Evolutionary conservation across 177 flowering plant genomes (phyloP), one percentile per base, ranked within the genome.

Genomic region (Tripterygium wilfordii): DNA sequence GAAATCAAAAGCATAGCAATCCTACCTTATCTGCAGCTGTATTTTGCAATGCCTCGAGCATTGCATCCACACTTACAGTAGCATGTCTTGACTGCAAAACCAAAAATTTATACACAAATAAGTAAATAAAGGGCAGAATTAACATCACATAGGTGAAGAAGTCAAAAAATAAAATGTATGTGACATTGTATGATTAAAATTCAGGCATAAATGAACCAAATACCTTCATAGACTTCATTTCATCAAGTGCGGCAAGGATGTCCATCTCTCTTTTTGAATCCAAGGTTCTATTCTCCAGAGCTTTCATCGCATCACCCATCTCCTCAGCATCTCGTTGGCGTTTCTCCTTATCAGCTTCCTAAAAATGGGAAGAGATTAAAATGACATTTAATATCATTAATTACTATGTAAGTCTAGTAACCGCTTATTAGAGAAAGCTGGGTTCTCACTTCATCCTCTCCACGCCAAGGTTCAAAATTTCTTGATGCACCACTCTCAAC

Each of bases 201-300:
- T n/a, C n/a, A n/a, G 10, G 3, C 18, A 38, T 4, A 7, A 18
- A 18, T 18, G 3, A 3, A 22, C 17, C 16, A 60, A 37, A n/a
- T 71, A 83, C 95, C 90, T 72, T 83, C 88, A 85, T 83, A 19
- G 96, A 85, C 58, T 88, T 88, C 96, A 92, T 76, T 62, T 92
- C 98, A 74, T 85, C 98, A 37, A 88, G 65, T 9, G 95, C 87
- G 36, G 96, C 85, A 65, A 87, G 71, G 26, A 78, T 80, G 56
- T 89, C 94, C 88, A 87, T 84, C 62, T 89, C 96, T 44, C 83
- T 58, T 63, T 89, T 86, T 36, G 95, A 86, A 48, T 89, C 92
- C 62, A 70, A 45, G 1, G 92, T 83, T 65, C 88, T 66, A 36
- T 89, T 89, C 64, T 89, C 94, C 67, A 89, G 58, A 15, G 88